phyloP scores from a whole-genome alignment of 2,329 filamentous ascomycete species.

The Bipolaris cookei region DNA sequence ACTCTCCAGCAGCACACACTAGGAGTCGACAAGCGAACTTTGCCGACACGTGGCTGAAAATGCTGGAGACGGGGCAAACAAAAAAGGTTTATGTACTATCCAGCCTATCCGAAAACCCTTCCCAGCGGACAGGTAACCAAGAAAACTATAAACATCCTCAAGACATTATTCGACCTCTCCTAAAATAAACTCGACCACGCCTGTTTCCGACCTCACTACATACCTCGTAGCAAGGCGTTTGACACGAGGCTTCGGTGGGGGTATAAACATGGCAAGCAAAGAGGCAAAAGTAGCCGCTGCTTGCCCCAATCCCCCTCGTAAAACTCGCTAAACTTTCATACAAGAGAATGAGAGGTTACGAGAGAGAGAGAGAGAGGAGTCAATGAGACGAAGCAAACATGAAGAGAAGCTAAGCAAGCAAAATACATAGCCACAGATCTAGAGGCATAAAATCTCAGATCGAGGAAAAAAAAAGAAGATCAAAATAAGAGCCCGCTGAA shows the following conservation, averaged over 20 bases:
- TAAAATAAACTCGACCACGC: conserved; percentile 11
- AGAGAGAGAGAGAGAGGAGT: too few species aligned
- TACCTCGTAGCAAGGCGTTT: background rate
- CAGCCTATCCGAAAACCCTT: conserved; percentile 25
- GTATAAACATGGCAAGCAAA: conserved; percentile 30
- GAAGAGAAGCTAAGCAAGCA: conserved; percentile 18
- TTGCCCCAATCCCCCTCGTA: background rate
- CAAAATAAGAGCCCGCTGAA: conserved; percentile 22
- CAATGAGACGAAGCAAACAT: background rate
- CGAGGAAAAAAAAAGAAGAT: conserved; percentile 14
- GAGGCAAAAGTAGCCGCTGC: conserved; percentile 5
- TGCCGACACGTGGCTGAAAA: background rate
- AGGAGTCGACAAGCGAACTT: background rate
- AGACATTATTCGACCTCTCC: conserved; percentile 33
- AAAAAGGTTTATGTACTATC: conserved; percentile 2
- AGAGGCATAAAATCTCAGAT: conserved; percentile 2
- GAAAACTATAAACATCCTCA: conserved; percentile 28
- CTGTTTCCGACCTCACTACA: background rate
- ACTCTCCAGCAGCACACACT: background rate
- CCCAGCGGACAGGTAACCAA: conserved; percentile 25
- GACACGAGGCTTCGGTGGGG: conserved; percentile 15
- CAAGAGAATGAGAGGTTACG: background rate
- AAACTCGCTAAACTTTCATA: background rate
- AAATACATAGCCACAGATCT: conserved; percentile 18
- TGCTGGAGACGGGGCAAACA: background rate